These are phyloP conservation scores for Zea mays DNA, from an alignment of 176 grass and related monocot species.

Conservation along the genomic window Zm-B73-REFERENCE-NAM-5.0 NC_050100.1:87280001-87280500, in stretches of 20 bases:
- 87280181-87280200: neutral
- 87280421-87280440: neutral
- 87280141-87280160: neutral
- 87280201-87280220: neutral
- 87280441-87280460: neutral
- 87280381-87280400: neutral
- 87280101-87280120: neutral
- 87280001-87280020: slow-evolving; percentile 90
- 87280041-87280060: slow-evolving; percentile 5
- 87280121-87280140: neutral
- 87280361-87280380: too few relatives aligned
- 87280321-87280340: neutral
- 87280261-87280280: neutral
- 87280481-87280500: neutral
- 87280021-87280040: neutral
- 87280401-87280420: neutral
- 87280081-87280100: neutral
- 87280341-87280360: neutral
- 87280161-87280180: neutral
- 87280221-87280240: neutral
- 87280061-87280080: neutral
- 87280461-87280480: neutral
- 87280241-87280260: neutral
- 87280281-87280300: neutral
- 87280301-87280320: neutral